A percentile compares a stretch with the other conserved stretches of the same genome.
phyloP scores from a whole-genome alignment of 257 asterid species.

The Solanum chaucha region DNA sequence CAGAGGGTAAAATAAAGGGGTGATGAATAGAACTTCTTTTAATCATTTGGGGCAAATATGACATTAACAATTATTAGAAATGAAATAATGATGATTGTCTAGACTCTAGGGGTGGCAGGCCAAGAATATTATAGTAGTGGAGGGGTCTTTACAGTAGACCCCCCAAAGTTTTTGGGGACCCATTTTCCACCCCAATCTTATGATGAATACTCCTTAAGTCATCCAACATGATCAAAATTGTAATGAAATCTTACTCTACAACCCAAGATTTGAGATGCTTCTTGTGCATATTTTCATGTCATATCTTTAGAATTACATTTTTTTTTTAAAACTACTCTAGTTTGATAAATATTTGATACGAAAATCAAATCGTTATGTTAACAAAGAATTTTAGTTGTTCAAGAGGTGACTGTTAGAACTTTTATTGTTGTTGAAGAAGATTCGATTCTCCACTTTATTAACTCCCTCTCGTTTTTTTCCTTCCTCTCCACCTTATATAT shows the following conservation, averaged over 20 bases:
- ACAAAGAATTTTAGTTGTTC: neutral
- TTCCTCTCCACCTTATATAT: neutral
- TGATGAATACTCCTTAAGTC: neutral
- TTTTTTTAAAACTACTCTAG: neutral
- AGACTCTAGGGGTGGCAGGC: neutral
- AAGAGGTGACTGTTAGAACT: neutral
- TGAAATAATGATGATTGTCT: neutral
- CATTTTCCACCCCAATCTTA: neutral
- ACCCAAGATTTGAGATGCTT: neutral
- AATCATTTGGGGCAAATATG: slow-evolving; percentile 2
- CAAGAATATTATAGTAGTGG: neutral
- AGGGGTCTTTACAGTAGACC: neutral
- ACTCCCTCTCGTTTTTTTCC: neutral
- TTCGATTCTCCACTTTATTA: neutral
- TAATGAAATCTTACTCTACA: neutral
- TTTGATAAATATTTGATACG: neutral
- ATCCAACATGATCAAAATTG: neutral
- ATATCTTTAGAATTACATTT: neutral
- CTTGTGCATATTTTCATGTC: neutral
- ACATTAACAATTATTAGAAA: neutral
- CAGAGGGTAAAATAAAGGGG: neutral
- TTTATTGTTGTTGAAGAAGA: neutral
- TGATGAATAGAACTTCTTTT: neutral
- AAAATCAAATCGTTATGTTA: neutral
- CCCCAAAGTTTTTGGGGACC: neutral